Percentiles rank a stretch among this genome's conserved stretches.
Conservation (phyloP, 164 flowering plant species). For the Piper betle region DNA sequence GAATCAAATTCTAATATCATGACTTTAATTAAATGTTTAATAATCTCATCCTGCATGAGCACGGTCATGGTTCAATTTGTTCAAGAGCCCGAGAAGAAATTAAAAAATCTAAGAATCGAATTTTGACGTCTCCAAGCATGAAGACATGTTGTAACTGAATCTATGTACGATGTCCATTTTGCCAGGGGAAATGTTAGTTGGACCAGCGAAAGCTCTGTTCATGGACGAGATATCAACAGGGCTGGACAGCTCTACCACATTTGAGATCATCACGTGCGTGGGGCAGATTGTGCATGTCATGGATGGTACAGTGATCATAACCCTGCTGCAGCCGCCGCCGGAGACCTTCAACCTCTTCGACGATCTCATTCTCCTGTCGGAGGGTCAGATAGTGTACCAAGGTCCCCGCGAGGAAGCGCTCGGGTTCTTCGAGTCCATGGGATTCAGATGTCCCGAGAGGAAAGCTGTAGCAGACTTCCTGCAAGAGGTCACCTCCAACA, state of each 20-base stretch:
- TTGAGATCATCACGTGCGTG: conserved; percentile 41
- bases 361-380: conserved; percentile 43
- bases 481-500: conserved; percentile 47
- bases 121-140: too few relatives aligned
- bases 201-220: conserved; percentile 51
- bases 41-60: too few relatives aligned
- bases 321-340: conserved; percentile 57
- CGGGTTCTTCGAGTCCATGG: conserved; percentile 31
- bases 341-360: conserved; percentile 49
- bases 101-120: too few relatives aligned
- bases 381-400: conserved; percentile 44
- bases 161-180: not conserved
- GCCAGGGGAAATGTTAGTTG: conserved; percentile 55
- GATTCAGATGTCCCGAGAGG: conserved; percentile 45
- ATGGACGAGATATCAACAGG: conserved; percentile 69
- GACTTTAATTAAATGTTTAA: too few relatives aligned
- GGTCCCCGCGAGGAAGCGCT: conserved; percentile 38
- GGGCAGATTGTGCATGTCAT: conserved; percentile 48
- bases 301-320: conserved; percentile 47
- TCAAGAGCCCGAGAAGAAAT: too few relatives aligned
- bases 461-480: conserved; percentile 51
- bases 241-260: conserved; percentile 56
- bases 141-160: too few relatives aligned
- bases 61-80: too few relatives aligned
- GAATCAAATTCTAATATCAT: too few relatives aligned